Evolutionary conservation across 352 stramenopile genomes (phyloP), one percentile per base, ranked within the genome.

Genomic region (Pythium brachiatum): DNA sequence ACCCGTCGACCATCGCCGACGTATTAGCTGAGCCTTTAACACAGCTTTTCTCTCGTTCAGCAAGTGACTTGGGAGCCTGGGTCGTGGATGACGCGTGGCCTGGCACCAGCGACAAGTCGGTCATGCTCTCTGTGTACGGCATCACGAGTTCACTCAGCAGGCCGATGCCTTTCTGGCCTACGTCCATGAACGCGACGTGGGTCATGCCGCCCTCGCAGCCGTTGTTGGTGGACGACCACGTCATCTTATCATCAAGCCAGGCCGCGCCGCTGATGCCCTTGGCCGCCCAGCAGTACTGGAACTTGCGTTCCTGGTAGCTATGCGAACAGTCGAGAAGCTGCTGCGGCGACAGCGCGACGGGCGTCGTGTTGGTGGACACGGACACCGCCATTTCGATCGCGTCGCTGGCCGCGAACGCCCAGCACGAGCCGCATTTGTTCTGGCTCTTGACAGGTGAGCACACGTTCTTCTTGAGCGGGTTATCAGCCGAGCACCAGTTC

Each of bases 301-400:
- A 92, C 21, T 79, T 90, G 20, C 69, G 43, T 8, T 74, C 79
- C 78, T 86, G 86, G 20, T 76, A 54, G 34, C 76, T 76, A n/a
- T 70, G 87, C 54, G 81, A 90, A 69, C 83, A 92, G 39, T 82
- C 72, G 12, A 92, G 59, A 34, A 92, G 83, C 57, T 92, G 83
- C 68, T 92, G 83, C 41, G 83, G 81, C 13, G 83, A 92, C 38
- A 92, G 63, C 47, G 83, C 72, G 29, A 74, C 58, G 27, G 83
- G 69, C 8, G 63, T 12, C 11, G 67, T 76, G 36, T 72, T 53
- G 7, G 72, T 69, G 51, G 65, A 71, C 3, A 89, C 60, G 7
- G 68, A 74, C 9, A 90, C 81, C 7, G 79, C 81, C 8, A 76
- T 86, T 65, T 92, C 83, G 60, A 92, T 92, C 9, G 66, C 66